Evolutionary conservation across 139 green algal genomes (phyloP).

Genomic region (Mychonastes homosphaera): DNA sequence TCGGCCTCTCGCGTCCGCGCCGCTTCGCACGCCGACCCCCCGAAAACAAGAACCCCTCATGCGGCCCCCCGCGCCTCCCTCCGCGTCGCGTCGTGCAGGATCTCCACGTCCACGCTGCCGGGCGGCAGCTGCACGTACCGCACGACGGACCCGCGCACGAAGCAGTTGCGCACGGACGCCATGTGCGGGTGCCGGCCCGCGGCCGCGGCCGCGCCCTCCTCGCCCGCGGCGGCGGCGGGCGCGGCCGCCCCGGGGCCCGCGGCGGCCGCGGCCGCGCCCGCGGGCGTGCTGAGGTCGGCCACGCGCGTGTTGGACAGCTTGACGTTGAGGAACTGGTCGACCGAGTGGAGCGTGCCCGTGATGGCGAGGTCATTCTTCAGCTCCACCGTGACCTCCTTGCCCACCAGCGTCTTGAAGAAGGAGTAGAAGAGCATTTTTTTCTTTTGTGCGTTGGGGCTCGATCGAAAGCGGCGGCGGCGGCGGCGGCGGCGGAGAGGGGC

Average conservation of each 20-base stretch:
- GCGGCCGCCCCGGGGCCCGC: too few relatives aligned
- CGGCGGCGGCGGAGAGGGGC: too few relatives aligned
- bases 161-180: conserved; percentile 95
- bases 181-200: too few relatives aligned
- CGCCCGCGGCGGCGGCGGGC: too few relatives aligned
- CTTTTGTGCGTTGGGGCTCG: too few relatives aligned
- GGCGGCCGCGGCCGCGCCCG: too few relatives aligned
- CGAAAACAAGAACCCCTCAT: too few relatives aligned
- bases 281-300: conserved; percentile 73
- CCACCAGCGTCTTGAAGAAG: conserved; percentile 89
- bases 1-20: too few relatives aligned
- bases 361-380: conserved; percentile 98
- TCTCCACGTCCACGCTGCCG: conserved; percentile 85
- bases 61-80: conserved; percentile 59
- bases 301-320: conserved; percentile 88
- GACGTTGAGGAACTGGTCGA: conserved; percentile 99
- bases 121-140: conserved; percentile 89
- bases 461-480: too few relatives aligned
- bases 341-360: conserved; percentile 81
- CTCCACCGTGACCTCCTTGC: conserved; percentile 95
- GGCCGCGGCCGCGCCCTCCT: too few relatives aligned
- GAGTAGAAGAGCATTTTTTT: conserved; percentile 85
- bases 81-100: conserved; percentile 94
- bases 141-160: conserved; percentile 95
- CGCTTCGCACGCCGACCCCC: too few relatives aligned